Evolutionary conservation across 1,284 basidiomycete species (phyloP).

Genomic region (Ceratorhiza oryzae-sativae): DNA sequence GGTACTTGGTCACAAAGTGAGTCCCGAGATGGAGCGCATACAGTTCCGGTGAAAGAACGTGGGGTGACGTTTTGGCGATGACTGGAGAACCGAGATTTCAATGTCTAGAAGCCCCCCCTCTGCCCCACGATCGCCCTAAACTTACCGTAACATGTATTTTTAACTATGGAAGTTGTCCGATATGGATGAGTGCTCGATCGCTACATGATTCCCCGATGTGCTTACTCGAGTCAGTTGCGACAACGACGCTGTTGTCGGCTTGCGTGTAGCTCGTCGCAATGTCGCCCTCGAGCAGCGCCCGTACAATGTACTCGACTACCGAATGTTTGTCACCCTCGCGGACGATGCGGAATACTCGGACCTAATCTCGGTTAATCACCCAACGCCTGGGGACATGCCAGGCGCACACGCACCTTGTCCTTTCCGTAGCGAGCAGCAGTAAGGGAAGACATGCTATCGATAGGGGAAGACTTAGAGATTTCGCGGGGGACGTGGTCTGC

Average conservation of each 20-base stretch:
- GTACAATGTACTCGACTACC: constrained; percentile 83
- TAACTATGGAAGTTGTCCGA: constrained; percentile 63
- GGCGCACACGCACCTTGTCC: constrained; percentile 60
- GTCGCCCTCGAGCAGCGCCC: constrained; percentile 79
- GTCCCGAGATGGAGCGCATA: constrained; percentile 89
- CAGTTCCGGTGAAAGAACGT: constrained; percentile 81
- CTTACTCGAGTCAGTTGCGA: constrained; percentile 88
- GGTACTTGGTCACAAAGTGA: constrained; percentile 85
- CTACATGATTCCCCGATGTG: constrained; percentile 1
- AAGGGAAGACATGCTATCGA: constrained; percentile 48
- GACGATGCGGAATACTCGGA: constrained; percentile 86
- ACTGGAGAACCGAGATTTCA: constrained; percentile 55
- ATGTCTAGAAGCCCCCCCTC: not conserved
- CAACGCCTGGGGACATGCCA: not conserved
- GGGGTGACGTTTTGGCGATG: constrained; percentile 85
- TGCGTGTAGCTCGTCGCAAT: constrained; percentile 79
- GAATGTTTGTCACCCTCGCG: constrained; percentile 68
- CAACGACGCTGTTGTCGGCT: constrained; percentile 83
- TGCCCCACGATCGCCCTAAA: constrained; percentile 37
- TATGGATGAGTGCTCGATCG: constrained; percentile 33
- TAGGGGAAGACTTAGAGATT: not conserved
- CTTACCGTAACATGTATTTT: constrained; percentile 91
- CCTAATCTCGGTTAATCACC: constrained; percentile 44
- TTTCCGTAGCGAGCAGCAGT: constrained; percentile 79
- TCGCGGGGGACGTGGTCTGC: not conserved